Evolutionary conservation across 108 stramenopile species (phyloP), one percentile per base, ranked within the genome.

Genomic region (Nitzschia sp.): DNA sequence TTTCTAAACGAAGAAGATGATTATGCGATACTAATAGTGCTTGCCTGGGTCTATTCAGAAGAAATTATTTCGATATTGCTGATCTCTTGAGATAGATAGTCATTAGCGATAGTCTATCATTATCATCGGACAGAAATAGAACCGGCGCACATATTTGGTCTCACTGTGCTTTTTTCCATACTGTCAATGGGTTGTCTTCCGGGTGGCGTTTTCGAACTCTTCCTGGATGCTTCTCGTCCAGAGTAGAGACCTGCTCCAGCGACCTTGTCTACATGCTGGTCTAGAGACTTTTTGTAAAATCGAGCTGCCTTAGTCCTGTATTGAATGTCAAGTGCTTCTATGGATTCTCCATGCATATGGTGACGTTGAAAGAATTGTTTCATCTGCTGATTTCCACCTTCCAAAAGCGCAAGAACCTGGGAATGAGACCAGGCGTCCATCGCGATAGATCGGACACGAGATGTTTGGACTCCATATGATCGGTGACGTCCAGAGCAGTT

Each of bases 401-500:
- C 19, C 47, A 57, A 55, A 68, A 83, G 70, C 38, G 27, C 28
- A 45, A 65, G 8, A 11, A 83, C 15, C 19, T 83, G 77, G 3
- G 45, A 25, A 2, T 71, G 61, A 15, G 74, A 58, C 73, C 73
- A 83, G 1, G 65, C 46, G 44, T 83, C 82, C 82, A 83, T 70
- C 8, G 22, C 44, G 0, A 83, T 23, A 31, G 76, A 77, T 23
- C 82, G 73, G 2, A 79, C 78, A 59, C 75, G 75, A 6, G 73
- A 75, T 44, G 79, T 71, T 38, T 83, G 78, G 2, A 69, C 66
- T 27, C 82, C 82, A 3, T 79, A 48, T 35, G 25, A 53, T 27
- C 97, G 84, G 60, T 94, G 93, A 23, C 55, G 5, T 3, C 90
- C 93, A 22, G 79, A 72, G 75, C 90, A 95, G 5, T 90, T 69